phyloP scores from a whole-genome alignment of 495 filamentous ascomycete species.

The Margaritispora aquatica region DNA sequence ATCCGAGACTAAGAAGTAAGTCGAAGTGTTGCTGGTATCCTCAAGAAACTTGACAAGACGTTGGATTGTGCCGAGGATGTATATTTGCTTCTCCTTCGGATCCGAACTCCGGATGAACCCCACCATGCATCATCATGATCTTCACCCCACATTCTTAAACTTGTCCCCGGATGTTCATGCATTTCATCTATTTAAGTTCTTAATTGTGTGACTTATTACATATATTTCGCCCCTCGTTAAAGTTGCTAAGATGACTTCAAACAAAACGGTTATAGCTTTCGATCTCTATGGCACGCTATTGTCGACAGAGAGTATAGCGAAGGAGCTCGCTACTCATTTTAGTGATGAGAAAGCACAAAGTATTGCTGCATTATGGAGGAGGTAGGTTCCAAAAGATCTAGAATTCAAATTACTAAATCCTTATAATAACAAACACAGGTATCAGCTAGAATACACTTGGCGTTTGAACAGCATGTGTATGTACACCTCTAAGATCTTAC shows the following conservation, averaged over 20 bases:
- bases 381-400: constrained; percentile 24
- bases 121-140: not conserved
- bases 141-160: not conserved
- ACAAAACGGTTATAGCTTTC: constrained; percentile 55
- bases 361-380: constrained; percentile 48
- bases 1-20: not conserved
- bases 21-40: not conserved
- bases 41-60: not conserved
- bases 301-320: constrained; percentile 60
- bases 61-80: not conserved
- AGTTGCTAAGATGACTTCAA: constrained; percentile 12
- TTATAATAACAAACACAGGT: too few species aligned
- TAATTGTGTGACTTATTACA: too few species aligned
- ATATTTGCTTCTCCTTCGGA: not conserved
- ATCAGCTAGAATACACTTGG: constrained; percentile 82
- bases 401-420: too few species aligned
- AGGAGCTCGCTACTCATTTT: constrained; percentile 42
- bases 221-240: not conserved
- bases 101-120: not conserved
- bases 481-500: constrained; percentile 1
- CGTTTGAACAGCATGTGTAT: constrained; percentile 73
- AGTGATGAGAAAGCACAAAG: constrained; percentile 46
- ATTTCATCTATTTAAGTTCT: not conserved
- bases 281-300: constrained; percentile 72
- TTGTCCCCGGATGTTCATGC: not conserved